Evolutionary conservation across 768 basidiomycete genomes (phyloP).

Genomic region (Lactarius indigo): DNA sequence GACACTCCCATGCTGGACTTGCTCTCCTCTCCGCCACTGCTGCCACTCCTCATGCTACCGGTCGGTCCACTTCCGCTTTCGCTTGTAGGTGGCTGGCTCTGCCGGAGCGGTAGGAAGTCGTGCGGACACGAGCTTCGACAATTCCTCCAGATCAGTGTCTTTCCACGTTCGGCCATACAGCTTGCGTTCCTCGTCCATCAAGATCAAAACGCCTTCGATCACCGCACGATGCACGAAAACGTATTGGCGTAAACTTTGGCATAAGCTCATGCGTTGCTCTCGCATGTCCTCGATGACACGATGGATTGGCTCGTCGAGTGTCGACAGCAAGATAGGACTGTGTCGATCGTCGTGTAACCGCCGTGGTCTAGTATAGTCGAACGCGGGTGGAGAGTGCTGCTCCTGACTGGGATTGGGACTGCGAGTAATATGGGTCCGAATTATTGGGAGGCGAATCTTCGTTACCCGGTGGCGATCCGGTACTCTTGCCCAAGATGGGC

Average conservation of each 20-base stretch:
- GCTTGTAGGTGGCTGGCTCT: slow-evolving; percentile 4
- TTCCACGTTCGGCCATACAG: slow-evolving; percentile 29
- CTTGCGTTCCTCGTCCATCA: slow-evolving; percentile 69
- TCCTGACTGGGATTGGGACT: slow-evolving; percentile 19
- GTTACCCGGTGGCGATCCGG: slow-evolving; percentile 14
- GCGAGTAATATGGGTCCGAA: slow-evolving; percentile 17
- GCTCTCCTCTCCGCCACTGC: slow-evolving; percentile 1
- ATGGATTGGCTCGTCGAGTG: slow-evolving; percentile 72
- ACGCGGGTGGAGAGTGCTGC: slow-evolving; percentile 26
- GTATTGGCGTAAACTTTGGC: slow-evolving; percentile 92
- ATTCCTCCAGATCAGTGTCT: slow-evolving; percentile 20
- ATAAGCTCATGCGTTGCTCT: slow-evolving; percentile 94
- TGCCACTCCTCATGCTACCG: neutral
- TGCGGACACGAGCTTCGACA: slow-evolving; percentile 27
- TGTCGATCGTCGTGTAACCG: slow-evolving; percentile 45
- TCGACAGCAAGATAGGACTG: slow-evolving; percentile 58
- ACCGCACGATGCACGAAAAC: slow-evolving; percentile 88
- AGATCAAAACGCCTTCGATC: slow-evolving; percentile 73
- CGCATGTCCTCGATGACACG: slow-evolving; percentile 90
- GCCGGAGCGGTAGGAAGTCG: slow-evolving; percentile 8
- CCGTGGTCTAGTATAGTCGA: slow-evolving; percentile 64
- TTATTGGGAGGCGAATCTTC: slow-evolving; percentile 15
- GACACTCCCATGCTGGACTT: slow-evolving; percentile 11
- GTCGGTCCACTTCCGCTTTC: slow-evolving; percentile 7
- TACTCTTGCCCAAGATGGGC: neutral